Conservation (phyloP, 305 asterid species). For the Caryopteris hybrid region DNA sequence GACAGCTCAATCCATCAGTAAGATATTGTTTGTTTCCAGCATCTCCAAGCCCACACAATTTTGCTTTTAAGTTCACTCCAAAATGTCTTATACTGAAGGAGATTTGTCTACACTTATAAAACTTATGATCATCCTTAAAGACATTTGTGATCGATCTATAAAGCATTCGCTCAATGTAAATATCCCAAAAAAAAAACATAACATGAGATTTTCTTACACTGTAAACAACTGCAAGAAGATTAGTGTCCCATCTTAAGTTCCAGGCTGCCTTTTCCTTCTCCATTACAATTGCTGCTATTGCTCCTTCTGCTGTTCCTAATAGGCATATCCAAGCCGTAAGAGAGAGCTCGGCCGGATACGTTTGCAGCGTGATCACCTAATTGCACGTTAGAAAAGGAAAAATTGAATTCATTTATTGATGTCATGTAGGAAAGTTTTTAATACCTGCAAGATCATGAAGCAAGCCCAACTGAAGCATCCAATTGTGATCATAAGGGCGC, state of each 20-base stretch:
- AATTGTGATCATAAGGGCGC: constrained; percentile 52
- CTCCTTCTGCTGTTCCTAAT: constrained; percentile 60
- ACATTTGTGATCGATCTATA: not conserved
- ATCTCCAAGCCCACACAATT: too few species aligned
- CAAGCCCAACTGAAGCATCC: constrained; percentile 67
- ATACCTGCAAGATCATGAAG: constrained; percentile 64
- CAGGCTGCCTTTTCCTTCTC: constrained; percentile 59
- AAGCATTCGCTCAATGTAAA: too few species aligned
- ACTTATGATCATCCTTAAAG: too few species aligned
- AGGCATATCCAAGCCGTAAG: constrained; percentile 79
- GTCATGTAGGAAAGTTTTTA: too few species aligned
- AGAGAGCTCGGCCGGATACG: constrained; percentile 68
- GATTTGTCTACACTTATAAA: too few species aligned
- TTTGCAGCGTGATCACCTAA: constrained; percentile 47
- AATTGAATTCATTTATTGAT: too few species aligned
- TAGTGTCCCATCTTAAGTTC: constrained; percentile 59
- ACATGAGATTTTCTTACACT: constrained; percentile 41
- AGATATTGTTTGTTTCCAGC: too few species aligned
- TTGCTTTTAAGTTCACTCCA: too few species aligned
- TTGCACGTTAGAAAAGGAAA: not conserved
- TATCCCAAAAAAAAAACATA: too few species aligned
- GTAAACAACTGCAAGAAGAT: constrained; percentile 53
- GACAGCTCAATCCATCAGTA: too few species aligned
- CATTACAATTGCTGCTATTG: constrained; percentile 44
- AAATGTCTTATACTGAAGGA: too few species aligned